Evolutionary conservation across 306 rosid species (phyloP).

Genomic region (Coriaria nepalensis): DNA sequence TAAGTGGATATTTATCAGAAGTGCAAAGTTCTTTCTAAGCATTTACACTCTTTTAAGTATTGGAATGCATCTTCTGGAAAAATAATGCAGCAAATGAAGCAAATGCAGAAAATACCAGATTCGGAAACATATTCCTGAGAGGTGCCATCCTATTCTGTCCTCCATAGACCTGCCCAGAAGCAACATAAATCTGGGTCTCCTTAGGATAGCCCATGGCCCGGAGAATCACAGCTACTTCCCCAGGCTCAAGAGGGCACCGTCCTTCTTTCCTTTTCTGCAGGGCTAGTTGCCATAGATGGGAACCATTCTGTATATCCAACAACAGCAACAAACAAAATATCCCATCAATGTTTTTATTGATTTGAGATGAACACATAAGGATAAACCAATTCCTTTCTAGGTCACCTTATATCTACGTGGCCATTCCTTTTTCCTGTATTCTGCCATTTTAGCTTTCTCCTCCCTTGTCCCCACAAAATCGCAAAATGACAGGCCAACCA

Average conservation of each 20-base stretch:
- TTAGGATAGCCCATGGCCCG: conserved; percentile 97
- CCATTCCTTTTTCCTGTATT: conserved; percentile 92
- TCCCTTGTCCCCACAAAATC: conserved; percentile 98
- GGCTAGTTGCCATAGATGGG: conserved; percentile 97
- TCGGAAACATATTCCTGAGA: conserved; percentile 87
- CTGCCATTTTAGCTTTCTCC: conserved; percentile 89
- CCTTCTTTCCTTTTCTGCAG: conserved; percentile 99
- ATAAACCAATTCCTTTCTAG: conserved; percentile 11
- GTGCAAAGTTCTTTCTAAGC: no score
- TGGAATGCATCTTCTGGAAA: not conserved
- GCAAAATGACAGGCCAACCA: conserved; percentile 96
- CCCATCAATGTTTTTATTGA: conserved; percentile 9
- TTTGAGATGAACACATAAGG: not conserved
- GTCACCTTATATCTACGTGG: conserved; percentile 94
- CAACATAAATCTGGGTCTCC: conserved; percentile 97
- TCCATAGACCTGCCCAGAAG: conserved; percentile 98
- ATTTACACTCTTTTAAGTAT: not conserved
- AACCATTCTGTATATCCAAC: conserved; percentile 74
- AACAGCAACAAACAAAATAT: conserved; percentile 11
- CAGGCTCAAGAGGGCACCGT: conserved; percentile 96
- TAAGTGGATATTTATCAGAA: no score
- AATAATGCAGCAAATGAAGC: not conserved
- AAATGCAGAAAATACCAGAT: conserved; percentile 44
- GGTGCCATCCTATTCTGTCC: conserved; percentile 99
- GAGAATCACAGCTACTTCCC: conserved; percentile 96